A percentile compares a stretch with the other conserved stretches of the same genome.
Conservation (phyloP, 179 eudicot genomes). For the Actinidia chinensis region DNA sequence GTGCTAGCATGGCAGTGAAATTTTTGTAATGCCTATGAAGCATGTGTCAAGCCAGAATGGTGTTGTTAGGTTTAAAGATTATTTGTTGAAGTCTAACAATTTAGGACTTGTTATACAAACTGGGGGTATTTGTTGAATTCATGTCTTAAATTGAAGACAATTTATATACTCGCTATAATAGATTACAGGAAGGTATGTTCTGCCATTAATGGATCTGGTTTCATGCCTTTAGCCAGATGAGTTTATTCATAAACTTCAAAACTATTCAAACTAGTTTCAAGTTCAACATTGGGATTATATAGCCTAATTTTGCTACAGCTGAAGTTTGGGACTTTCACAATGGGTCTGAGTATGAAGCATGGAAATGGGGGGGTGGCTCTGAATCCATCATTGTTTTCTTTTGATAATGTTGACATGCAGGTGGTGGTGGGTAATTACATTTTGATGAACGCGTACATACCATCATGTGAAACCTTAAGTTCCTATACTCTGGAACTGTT, state of each 20-base stretch:
- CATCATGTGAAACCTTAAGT: background rate
- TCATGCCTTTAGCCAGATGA: too few species aligned
- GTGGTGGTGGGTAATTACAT: background rate
- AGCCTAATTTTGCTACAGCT: background rate
- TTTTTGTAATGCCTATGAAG: too few species aligned
- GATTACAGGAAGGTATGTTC: too few species aligned
- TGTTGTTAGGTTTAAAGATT: too few species aligned
- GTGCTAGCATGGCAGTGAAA: too few species aligned
- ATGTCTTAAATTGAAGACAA: background rate
- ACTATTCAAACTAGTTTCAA: background rate
- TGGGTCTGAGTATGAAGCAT: background rate
- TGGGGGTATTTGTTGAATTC: conserved; percentile 15
- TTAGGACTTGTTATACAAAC: too few species aligned
- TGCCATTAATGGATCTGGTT: too few species aligned
- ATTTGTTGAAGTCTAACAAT: too few species aligned
- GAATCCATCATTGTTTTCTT: background rate
- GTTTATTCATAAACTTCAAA: too few species aligned
- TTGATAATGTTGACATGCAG: background rate
- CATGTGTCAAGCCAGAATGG: too few species aligned
- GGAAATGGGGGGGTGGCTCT: background rate
- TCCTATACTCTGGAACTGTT: too few species aligned
- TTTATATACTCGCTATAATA: background rate
- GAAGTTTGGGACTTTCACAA: background rate
- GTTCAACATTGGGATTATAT: too few species aligned
- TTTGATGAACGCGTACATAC: background rate